Evolutionary conservation across 2,329 filamentous ascomycete species (phyloP).

Genomic region (Fusarium paranaense): DNA sequence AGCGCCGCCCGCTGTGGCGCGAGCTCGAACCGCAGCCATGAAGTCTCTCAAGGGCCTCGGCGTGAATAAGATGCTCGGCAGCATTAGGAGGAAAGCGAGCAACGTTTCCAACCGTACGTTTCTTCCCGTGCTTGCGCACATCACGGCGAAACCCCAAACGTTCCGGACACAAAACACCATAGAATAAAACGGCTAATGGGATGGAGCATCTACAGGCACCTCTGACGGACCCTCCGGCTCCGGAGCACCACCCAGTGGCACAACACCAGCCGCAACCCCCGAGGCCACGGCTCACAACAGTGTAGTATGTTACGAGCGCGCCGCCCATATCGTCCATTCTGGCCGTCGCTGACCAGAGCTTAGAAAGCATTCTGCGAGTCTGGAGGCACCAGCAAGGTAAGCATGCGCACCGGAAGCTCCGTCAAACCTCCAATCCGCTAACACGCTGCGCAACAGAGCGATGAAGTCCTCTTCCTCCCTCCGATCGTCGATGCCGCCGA

Average conservation of each 20-base stretch:
- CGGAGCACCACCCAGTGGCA: slow-evolving; percentile 43
- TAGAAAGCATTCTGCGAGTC: slow-evolving; percentile 87
- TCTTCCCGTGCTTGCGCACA: slow-evolving; percentile 7
- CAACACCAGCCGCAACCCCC: slow-evolving; percentile 66
- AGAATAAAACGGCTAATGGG: slow-evolving; percentile 7
- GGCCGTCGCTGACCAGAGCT: slow-evolving; percentile 35
- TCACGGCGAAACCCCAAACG: neutral
- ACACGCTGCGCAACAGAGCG: slow-evolving; percentile 65
- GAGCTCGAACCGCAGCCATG: slow-evolving; percentile 46
- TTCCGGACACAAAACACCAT: neutral
- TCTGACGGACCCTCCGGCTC: slow-evolving; percentile 35
- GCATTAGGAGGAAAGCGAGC: slow-evolving; percentile 62
- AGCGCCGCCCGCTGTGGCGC: slow-evolving; percentile 38
- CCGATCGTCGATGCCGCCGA: slow-evolving; percentile 95
- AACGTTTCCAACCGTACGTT: slow-evolving; percentile 41
- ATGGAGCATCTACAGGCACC: slow-evolving; percentile 21
- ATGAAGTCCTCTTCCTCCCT: slow-evolving; percentile 93
- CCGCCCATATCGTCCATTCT: slow-evolving; percentile 5
- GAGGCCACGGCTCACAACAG: slow-evolving; percentile 74
- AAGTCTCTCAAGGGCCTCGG: slow-evolving; percentile 65
- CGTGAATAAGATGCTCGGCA: slow-evolving; percentile 68
- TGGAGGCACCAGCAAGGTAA: slow-evolving; percentile 68
- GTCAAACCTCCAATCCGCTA: neutral
- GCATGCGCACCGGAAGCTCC: slow-evolving; percentile 19
- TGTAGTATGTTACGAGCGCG: slow-evolving; percentile 66